Evolutionary conservation across 169 alveolate genomes (phyloP).

Genomic region (Perkinsus chesapeaki): DNA sequence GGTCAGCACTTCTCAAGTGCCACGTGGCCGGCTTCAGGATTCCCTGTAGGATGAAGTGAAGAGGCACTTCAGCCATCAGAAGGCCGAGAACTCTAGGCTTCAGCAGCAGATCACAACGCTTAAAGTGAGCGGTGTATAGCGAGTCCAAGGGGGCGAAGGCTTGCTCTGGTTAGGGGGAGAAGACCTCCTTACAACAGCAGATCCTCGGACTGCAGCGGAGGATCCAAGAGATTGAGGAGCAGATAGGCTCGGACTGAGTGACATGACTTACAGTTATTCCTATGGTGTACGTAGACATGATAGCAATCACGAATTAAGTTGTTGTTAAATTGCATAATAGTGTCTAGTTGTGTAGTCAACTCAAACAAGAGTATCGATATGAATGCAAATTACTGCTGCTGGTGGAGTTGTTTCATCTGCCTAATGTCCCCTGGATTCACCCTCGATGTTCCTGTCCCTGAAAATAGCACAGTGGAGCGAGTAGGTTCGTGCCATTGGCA

Average conservation of each 20-base stretch:
- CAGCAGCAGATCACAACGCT: constrained; percentile 68
- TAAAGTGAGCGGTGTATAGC: constrained; percentile 16
- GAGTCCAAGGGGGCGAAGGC: neutral
- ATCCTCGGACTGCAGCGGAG: constrained; percentile 68
- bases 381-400: too few relatives aligned
- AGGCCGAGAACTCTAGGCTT: constrained; percentile 73
- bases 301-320: neutral
- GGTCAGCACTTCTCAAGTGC: neutral
- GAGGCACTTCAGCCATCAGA: constrained; percentile 62
- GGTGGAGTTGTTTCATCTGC: too few relatives aligned
- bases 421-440: too few relatives aligned
- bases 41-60: constrained; percentile 68
- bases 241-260: constrained; percentile 67
- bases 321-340: neutral
- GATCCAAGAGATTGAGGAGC: constrained; percentile 70
- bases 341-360: neutral
- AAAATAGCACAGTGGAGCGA: too few relatives aligned
- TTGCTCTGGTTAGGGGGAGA: constrained; percentile 52
- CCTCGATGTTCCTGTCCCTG: too few relatives aligned
- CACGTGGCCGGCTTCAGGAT: constrained; percentile 60
- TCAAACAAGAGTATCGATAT: too few relatives aligned
- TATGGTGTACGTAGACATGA: neutral
- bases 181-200: constrained; percentile 70
- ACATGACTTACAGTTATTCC: neutral
- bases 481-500: too few relatives aligned